Base-by-base conservation (phyloP, 345 rosid genomes). In the Excoecaria agallocha region DNA sequence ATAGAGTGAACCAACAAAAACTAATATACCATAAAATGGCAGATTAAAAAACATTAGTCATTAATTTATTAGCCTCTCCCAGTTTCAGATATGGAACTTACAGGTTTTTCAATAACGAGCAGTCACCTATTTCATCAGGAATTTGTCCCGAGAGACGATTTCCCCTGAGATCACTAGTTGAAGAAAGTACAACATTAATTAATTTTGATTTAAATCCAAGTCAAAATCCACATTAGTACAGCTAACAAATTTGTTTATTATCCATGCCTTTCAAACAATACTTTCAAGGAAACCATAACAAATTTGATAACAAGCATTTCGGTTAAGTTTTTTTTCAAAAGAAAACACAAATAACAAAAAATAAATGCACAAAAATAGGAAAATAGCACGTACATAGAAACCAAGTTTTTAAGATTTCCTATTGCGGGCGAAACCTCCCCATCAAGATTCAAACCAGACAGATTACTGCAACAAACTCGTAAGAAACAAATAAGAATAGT, bases 111-210 rank as follows among this genome's bases (percentile, higher is more conserved):
- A 95, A 73, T 52, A 94, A 88, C 37, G 93, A 86, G 76, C 98
- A 95, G 78, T 91, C 96, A 61, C 98, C 99, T 70, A 95, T 93
- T 86, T 95, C 99, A 73, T 91, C 98, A 39, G 98, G 99, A 56
- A 95, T 95, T 81, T 95, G 99, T 20, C 99, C 98, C 3, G 94
- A 85, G 25, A 93, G 88, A 61, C 75, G 88, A 80, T 95, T 95
- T 50, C 90, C 90, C 72, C 83, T 84, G 10, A 95, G 89, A 82
- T 91, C 98, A 72, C 98, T 95, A 75, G 12, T 43, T 46, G 69
- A 78, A 50, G 35, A 72, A 76, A 4, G 72, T 54, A 75, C 4
- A 61, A 72, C 2, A 55, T 22, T 1, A 63, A 58, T 35, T 37
- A 77, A 55, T 9, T 15, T 39, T 22, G 20, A 56, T 9, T 13